Conservation (phyloP, 768 basidiomycete genomes). For the Termitomyces sp. region DNA sequence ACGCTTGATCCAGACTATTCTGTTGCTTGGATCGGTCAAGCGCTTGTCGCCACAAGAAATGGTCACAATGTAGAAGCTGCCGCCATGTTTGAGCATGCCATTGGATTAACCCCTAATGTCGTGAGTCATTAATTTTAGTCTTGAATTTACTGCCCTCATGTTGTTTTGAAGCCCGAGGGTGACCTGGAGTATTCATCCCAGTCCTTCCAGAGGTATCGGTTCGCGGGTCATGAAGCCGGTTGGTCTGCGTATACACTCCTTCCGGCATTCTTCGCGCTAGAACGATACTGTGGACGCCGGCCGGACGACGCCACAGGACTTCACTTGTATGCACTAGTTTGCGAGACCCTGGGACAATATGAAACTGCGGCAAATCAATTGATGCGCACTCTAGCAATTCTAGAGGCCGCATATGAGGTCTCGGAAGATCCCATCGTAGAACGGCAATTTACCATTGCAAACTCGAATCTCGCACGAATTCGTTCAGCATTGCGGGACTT, state of each 20-base stretch:
- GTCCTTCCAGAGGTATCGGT: conserved; percentile 38
- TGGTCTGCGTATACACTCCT: conserved; percentile 45
- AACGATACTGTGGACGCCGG: conserved; percentile 63
- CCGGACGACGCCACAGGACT: conserved; percentile 70
- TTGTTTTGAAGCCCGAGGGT: conserved; percentile 57
- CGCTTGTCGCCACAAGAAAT: conserved; percentile 56
- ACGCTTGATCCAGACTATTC: conserved; percentile 88
- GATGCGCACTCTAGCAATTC: conserved; percentile 53
- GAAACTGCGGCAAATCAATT: conserved; percentile 56
- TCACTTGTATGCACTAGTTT: conserved; percentile 81
- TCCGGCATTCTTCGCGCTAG: conserved; percentile 76
- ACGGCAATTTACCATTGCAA: conserved; percentile 72
- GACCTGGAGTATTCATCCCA: conserved; percentile 72
- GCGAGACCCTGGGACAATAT: conserved; percentile 74
- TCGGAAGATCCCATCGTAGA: conserved; percentile 78
- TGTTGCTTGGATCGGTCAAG: conserved; percentile 89
- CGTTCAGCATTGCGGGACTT: conserved; percentile 57
- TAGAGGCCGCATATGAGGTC: conserved; percentile 89
- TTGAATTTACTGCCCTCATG: neutral
- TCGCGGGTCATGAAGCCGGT: conserved; percentile 6
- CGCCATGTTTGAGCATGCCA: conserved; percentile 69
- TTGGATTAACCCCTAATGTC: conserved; percentile 48
- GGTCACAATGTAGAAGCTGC: conserved; percentile 57
- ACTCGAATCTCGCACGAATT: conserved; percentile 75
- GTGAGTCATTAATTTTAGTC: conserved; percentile 32